Conservation (phyloP, 768 basidiomycete genomes). For the Tylopilus intermedius region DNA sequence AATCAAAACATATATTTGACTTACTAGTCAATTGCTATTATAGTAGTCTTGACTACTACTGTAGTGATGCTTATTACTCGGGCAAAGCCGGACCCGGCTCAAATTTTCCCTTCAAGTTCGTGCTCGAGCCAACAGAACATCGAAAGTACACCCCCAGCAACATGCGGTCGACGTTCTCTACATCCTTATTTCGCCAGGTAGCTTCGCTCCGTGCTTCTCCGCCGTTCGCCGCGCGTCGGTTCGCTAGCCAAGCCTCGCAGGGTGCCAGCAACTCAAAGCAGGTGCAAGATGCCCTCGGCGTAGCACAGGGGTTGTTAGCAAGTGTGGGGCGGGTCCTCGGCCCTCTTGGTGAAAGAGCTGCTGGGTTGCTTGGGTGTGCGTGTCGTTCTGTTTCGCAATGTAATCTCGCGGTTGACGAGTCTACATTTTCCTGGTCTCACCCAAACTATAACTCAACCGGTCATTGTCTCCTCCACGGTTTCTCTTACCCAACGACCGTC, state of each 20-base stretch:
- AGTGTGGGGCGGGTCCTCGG: constrained; percentile 45
- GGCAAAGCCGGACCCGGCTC: constrained; percentile 2
- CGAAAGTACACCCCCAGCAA: neutral
- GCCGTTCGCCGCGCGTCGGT: constrained; percentile 30
- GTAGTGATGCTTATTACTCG: neutral
- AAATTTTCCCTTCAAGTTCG: constrained; percentile 2
- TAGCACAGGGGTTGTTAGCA: constrained; percentile 54
- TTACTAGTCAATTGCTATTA: too few relatives aligned
- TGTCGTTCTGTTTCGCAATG: constrained; percentile 6
- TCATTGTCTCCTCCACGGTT: neutral
- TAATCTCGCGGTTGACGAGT: constrained; percentile 1
- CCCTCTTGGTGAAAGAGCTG: constrained; percentile 49
- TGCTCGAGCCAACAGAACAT: constrained; percentile 5
- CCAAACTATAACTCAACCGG: neutral
- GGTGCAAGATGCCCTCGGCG: constrained; percentile 60
- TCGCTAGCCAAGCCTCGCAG: constrained; percentile 35
- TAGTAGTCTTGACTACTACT: too few relatives aligned
- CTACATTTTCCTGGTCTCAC: neutral
- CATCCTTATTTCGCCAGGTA: constrained; percentile 23
- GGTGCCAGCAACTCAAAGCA: constrained; percentile 52
- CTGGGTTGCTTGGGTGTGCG: constrained; percentile 54
- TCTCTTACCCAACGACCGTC: neutral
- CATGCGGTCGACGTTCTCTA: constrained; percentile 26
- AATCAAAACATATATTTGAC: too few relatives aligned
- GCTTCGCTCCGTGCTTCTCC: constrained; percentile 14